These are phyloP conservation scores for Laguncularia racemosa DNA, from an alignment of 345 rosid genomes.

Conservation along the genomic window DNA sequence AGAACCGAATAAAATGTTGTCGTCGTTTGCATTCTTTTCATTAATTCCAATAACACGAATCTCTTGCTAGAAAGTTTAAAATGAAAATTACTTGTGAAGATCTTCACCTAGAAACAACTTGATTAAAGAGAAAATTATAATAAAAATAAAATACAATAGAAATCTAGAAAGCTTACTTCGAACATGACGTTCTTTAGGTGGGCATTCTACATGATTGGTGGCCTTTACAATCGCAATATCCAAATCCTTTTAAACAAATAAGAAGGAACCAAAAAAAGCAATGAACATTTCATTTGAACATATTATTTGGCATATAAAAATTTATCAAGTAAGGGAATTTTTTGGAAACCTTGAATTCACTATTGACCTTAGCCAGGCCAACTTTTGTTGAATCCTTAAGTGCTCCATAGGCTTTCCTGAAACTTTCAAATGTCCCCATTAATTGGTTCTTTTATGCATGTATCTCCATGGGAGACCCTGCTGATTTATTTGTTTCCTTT, in stretches of 20 bases:
- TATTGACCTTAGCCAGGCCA: slow-evolving; percentile 98
- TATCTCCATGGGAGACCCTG: neutral
- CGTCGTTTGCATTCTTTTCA: too few species aligned
- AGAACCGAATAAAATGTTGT: too few species aligned
- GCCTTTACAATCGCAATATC: slow-evolving; percentile 97
- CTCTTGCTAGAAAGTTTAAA: neutral
- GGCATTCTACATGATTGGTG: slow-evolving; percentile 87
- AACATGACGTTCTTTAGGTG: slow-evolving; percentile 97
- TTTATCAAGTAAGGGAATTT: neutral
- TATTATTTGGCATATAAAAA: neutral
- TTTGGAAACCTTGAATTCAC: slow-evolving; percentile 78
- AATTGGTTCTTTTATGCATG: neutral
- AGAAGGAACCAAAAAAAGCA: neutral
- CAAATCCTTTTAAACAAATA: slow-evolving; percentile 45
- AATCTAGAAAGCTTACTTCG: slow-evolving; percentile 41
- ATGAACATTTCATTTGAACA: neutral
- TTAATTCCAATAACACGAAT: too few species aligned
- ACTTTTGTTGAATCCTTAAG: slow-evolving; percentile 95
- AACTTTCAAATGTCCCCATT: slow-evolving; percentile 78
- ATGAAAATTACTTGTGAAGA: neutral
- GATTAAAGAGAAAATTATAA: neutral
- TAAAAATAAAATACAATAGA: neutral
- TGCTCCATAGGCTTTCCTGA: slow-evolving; percentile 92
- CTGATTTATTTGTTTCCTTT: neutral
- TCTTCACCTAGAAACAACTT: too few species aligned